A percentile compares a stretch with the other conserved stretches of the same genome.
Conservation (phyloP, 345 rosid species). For the Rhizophora apiculata region DNA sequence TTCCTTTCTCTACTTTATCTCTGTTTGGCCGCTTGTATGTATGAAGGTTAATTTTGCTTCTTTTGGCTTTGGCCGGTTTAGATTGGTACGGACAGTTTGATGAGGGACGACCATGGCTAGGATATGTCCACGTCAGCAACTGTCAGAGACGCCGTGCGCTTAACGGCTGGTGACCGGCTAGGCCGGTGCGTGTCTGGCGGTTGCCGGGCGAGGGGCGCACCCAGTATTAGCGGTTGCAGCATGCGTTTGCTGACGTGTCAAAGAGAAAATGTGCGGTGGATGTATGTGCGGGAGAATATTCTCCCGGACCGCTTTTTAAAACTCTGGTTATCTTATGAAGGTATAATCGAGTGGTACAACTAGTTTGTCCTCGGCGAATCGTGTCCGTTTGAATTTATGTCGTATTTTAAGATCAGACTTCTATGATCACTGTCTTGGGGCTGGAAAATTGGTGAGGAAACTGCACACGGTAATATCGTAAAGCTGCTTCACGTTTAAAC, state of each 20-base stretch:
- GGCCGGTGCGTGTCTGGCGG: slow-evolving; percentile 45
- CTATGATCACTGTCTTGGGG: no score
- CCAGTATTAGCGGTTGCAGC: slow-evolving; percentile 32
- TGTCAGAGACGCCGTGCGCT: slow-evolving; percentile 3
- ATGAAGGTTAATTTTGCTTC: no score
- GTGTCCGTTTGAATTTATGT: background rate
- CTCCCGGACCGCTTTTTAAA: background rate
- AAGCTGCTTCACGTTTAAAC: no score
- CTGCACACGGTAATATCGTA: no score
- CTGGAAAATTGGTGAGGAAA: no score
- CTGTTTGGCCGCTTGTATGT: no score
- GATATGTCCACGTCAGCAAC: slow-evolving; percentile 21
- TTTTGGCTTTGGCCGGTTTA: slow-evolving; percentile 16
- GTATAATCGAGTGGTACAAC: background rate
- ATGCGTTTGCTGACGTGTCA: slow-evolving; percentile 32
- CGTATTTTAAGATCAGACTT: no score
- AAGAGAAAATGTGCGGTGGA: slow-evolving; percentile 30
- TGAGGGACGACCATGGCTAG: slow-evolving; percentile 8
- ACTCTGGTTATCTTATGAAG: background rate
- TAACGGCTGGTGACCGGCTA: slow-evolving; percentile 33
- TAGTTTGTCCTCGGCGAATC: background rate
- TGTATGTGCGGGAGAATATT: slow-evolving; percentile 53
- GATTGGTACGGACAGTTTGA: slow-evolving; percentile 22
- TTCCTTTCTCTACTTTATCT: no score
- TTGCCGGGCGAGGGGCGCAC: slow-evolving; percentile 7